These are phyloP conservation scores for Clarireedia paspali DNA, from an alignment of 2,329 filamentous ascomycete genomes.

Conservation along the genomic window DNA sequence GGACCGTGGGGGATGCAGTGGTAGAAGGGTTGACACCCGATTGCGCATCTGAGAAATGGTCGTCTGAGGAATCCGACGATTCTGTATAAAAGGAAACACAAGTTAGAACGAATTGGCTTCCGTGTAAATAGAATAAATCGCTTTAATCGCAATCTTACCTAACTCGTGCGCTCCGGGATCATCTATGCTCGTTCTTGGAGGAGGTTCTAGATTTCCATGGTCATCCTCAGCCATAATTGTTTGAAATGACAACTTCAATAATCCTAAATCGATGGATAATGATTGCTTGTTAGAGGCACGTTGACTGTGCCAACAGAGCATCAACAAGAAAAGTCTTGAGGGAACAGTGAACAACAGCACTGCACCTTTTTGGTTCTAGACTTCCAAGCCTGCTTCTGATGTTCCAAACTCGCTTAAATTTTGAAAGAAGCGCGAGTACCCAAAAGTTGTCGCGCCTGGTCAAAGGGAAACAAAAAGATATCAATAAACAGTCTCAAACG, in stretches of 20 bases:
- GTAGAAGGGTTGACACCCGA: constrained; percentile 38
- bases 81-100: background rate
- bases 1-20: constrained; percentile 40
- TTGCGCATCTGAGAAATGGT: constrained; percentile 62
- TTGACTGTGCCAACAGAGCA: background rate
- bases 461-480: constrained; percentile 8
- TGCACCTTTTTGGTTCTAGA: constrained; percentile 4
- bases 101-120: background rate
- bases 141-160: constrained; percentile 33
- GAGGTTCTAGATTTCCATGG: constrained; percentile 34
- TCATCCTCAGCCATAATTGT: constrained; percentile 25
- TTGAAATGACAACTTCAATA: background rate
- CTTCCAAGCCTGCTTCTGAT: background rate
- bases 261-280: background rate
- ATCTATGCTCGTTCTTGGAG: constrained; percentile 35
- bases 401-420: constrained; percentile 8
- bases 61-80: constrained; percentile 51
- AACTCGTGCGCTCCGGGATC: constrained; percentile 55
- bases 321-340: background rate
- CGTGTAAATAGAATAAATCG: background rate
- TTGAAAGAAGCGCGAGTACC: constrained; percentile 7
- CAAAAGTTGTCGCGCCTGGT: constrained; percentile 6
- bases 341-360: background rate
- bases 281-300: background rate
- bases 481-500: constrained; percentile 9